Base-by-base conservation (phyloP, 495 filamentous ascomycete species). In the Recurvomyces mirabilis region DNA sequence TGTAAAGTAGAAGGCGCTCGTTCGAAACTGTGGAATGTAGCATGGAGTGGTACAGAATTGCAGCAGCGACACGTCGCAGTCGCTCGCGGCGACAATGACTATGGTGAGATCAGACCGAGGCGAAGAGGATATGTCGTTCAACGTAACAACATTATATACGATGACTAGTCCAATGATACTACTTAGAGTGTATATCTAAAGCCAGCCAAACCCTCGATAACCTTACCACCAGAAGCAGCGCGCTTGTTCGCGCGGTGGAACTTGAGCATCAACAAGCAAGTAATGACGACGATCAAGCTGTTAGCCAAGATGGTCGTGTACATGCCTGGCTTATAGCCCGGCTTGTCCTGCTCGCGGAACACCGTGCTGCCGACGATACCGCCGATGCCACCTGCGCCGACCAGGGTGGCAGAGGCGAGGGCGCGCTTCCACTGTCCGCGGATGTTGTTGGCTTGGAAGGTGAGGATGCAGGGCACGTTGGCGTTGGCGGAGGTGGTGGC, bases 381-480 rank as follows among this genome's bases (percentile, higher is more conserved):
- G 17, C 78, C 78, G 38, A 80, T 63, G 15, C 70, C 73, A 10
- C 74, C 76, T 26, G 68, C 60, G 5, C 68, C 70, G 1, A 72
- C 72, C 13, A 77, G 65, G 0, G 68, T 72, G 0, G 77, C 75
- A 24, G 70, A 74, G 36, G 62, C 66, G 20, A 82, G 68, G 0
- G 77, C 78, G 11, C 77, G 69, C 35, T 74, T 79, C 77, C 76
- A 80, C 51, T 81, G 77, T 1, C 77, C 77, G 22, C 73, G 73
- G 20, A 30, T 42, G 26, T 42, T 32, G 21, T 44, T 36, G 4
- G 31, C 24, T 26, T 44, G 29, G 5, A 78, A 80, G 0, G 75
- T 68, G 68, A 82, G 64, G 33, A 66, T 51, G 13, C 60, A 57
- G 4, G 72, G 78, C 26, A 79, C 69, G 54, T 79, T 81, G 13